Percentiles rank a stretch among this genome's conserved stretches.
Evolutionary conservation across 768 basidiomycete species (phyloP).

Genomic region (Cystobasidium onofrii): DNA sequence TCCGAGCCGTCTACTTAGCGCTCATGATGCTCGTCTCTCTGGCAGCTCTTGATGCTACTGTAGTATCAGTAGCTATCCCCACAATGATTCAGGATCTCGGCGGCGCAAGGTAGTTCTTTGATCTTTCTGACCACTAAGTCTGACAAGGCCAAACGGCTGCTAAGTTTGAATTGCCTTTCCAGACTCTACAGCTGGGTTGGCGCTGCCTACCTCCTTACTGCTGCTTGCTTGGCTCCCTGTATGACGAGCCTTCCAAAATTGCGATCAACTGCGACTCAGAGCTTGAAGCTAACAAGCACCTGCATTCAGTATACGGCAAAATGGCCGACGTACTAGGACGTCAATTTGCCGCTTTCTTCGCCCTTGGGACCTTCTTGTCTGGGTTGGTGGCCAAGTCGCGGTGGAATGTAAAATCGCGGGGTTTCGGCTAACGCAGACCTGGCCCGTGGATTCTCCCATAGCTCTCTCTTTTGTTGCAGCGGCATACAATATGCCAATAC

Average conservation of each 20-base stretch:
- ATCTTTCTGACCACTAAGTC: too few species aligned
- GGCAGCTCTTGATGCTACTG: background rate
- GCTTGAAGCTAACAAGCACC: background rate
- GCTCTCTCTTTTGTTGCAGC: slow-evolving; percentile 4
- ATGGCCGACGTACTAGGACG: slow-evolving; percentile 15
- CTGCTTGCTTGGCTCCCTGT: background rate
- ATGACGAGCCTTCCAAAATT: background rate
- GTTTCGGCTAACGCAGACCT: too few species aligned
- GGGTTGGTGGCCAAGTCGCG: too few species aligned
- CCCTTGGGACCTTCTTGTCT: background rate
- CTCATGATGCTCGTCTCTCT: background rate
- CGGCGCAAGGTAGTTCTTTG: background rate
- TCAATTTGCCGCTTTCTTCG: background rate
- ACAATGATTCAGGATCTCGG: slow-evolving; percentile 6
- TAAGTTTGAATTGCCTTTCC: background rate
- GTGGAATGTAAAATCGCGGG: too few species aligned
- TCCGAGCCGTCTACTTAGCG: background rate
- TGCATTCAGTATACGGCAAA: background rate
- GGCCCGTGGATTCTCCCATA: too few species aligned
- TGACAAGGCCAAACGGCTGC: background rate
- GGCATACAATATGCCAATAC: background rate
- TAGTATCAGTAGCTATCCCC: background rate
- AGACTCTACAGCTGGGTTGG: slow-evolving; percentile 23
- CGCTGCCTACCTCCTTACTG: slow-evolving; percentile 3
- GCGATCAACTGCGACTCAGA: background rate